A percentile compares a stretch with the other conserved stretches of the same genome.
Conservation (phyloP, 768 basidiomycete genomes). For the Cubamyces sp. region DNA sequence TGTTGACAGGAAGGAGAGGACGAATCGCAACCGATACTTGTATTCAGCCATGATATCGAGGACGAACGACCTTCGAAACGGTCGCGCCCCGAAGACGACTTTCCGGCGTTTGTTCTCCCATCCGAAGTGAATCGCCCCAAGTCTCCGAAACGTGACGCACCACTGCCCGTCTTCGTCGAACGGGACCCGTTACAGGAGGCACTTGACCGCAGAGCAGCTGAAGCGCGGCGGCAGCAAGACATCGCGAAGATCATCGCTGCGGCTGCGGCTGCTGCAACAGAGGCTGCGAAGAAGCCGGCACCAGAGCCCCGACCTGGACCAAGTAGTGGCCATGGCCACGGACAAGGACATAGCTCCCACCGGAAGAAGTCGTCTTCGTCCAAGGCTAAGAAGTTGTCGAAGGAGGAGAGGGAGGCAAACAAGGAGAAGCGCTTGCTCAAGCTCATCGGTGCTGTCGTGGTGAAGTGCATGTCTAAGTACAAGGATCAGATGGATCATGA, state of each 20-base stretch:
- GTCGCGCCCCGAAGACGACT: constrained; percentile 22
- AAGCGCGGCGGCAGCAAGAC: constrained; percentile 31
- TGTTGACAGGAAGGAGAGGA: constrained; percentile 34
- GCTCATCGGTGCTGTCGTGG: constrained; percentile 87
- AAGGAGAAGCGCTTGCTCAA: constrained; percentile 86
- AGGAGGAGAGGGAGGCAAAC: constrained; percentile 64
- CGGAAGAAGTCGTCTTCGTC: constrained; percentile 24
- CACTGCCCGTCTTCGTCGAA: background rate
- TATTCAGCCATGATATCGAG: constrained; percentile 10
- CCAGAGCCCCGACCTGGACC: constrained; percentile 5
- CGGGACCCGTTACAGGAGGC: constrained; percentile 7
- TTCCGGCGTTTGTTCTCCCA: constrained; percentile 20
- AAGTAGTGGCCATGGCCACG: background rate
- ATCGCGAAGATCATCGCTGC: constrained; percentile 46
- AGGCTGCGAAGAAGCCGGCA: constrained; percentile 32
- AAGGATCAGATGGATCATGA: constrained; percentile 74
- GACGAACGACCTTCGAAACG: constrained; percentile 27
- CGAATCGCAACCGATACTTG: constrained; percentile 2
- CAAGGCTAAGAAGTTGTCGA: constrained; percentile 46
- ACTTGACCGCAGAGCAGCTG: constrained; percentile 17
- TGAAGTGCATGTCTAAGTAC: constrained; percentile 92
- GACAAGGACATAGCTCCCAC: constrained; percentile 29
- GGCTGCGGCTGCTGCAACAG: constrained; percentile 35
- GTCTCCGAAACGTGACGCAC: background rate
- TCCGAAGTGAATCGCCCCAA: constrained; percentile 1